Evolutionary conservation across 768 basidiomycete species (phyloP).

Genomic region (Tephrocybe sp.): DNA sequence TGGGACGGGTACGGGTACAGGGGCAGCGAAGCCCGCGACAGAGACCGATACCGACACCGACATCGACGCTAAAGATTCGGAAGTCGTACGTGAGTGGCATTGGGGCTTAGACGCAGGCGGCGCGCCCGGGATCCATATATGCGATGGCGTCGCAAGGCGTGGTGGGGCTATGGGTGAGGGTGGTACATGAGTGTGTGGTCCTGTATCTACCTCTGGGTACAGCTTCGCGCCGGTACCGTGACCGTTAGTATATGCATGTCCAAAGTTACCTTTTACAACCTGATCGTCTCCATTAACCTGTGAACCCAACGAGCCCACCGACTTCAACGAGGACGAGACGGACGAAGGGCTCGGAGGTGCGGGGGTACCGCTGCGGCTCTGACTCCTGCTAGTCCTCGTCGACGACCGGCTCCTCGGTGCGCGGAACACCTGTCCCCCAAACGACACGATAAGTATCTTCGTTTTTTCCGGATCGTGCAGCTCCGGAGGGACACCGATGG

Average conservation of each 20-base stretch:
- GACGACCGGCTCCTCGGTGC: slow-evolving; percentile 39
- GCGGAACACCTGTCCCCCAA: slow-evolving; percentile 75
- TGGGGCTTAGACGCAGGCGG: slow-evolving; percentile 43
- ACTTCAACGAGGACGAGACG: neutral
- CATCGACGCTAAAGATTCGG: neutral
- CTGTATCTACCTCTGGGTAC: neutral
- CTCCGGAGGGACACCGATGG: slow-evolving; percentile 55
- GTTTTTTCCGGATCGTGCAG: slow-evolving; percentile 44
- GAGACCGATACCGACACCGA: too few species aligned
- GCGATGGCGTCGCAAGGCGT: slow-evolving; percentile 48
- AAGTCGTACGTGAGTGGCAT: too few species aligned
- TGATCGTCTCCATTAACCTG: too few species aligned
- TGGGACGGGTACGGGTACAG: slow-evolving; percentile 6
- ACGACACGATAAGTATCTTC: slow-evolving; percentile 74
- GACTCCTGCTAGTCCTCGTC: slow-evolving; percentile 36
- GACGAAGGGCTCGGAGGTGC: neutral
- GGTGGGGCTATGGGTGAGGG: slow-evolving; percentile 6
- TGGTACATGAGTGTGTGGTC: neutral
- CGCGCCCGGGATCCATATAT: slow-evolving; percentile 57
- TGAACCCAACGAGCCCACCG: too few species aligned
- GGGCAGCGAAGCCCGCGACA: neutral
- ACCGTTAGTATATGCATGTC: too few species aligned
- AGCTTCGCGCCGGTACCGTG: too few species aligned
- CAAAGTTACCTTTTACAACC: too few species aligned
- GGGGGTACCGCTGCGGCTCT: slow-evolving; percentile 25